Evolutionary conservation across 2,329 filamentous ascomycete species (phyloP).

Genomic region (Neonectria hederae): DNA sequence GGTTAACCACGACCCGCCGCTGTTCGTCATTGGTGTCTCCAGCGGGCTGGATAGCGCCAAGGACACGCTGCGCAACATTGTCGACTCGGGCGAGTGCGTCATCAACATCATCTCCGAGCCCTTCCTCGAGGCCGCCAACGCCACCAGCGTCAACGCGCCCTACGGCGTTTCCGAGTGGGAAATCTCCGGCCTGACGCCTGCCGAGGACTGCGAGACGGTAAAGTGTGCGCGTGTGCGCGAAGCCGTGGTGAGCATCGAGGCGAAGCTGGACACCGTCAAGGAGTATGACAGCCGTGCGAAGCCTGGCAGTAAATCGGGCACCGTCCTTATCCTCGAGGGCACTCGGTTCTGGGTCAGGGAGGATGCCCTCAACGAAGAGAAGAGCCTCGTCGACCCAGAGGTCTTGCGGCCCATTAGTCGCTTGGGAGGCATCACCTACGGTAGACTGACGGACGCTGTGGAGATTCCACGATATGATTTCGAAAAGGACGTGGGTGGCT

Average conservation of each 20-base stretch:
- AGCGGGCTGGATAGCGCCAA: conserved; percentile 66
- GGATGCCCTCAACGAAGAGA: conserved; percentile 84
- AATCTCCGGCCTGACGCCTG: conserved; percentile 78
- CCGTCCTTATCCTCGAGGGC: conserved; percentile 82
- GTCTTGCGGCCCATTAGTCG: conserved; percentile 80
- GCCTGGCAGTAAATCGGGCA: conserved; percentile 78
- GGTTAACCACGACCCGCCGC: conserved; percentile 84
- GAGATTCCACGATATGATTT: conserved; percentile 75
- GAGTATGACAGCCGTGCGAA: conserved; percentile 80
- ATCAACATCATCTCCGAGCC: conserved; percentile 90
- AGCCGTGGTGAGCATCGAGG: conserved; percentile 85
- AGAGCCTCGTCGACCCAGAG: conserved; percentile 77
- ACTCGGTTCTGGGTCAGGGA: conserved; percentile 89
- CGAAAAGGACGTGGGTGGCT: conserved; percentile 59
- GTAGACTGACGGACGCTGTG: conserved; percentile 71
- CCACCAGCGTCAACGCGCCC: conserved; percentile 80
- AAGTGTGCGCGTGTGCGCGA: conserved; percentile 79
- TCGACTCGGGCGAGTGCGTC: conserved; percentile 77
- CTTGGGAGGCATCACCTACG: conserved; percentile 88
- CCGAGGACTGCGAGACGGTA: conserved; percentile 70
- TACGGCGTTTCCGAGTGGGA: conserved; percentile 83
- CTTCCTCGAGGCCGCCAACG: conserved; percentile 88
- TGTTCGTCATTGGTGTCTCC: conserved; percentile 73
- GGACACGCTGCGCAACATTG: conserved; percentile 80
- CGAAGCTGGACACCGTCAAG: conserved; percentile 74